These are phyloP conservation scores for Gossypium schwendimanii DNA, from an alignment of 441 rosid species.

Conservation along the genomic window DNA sequence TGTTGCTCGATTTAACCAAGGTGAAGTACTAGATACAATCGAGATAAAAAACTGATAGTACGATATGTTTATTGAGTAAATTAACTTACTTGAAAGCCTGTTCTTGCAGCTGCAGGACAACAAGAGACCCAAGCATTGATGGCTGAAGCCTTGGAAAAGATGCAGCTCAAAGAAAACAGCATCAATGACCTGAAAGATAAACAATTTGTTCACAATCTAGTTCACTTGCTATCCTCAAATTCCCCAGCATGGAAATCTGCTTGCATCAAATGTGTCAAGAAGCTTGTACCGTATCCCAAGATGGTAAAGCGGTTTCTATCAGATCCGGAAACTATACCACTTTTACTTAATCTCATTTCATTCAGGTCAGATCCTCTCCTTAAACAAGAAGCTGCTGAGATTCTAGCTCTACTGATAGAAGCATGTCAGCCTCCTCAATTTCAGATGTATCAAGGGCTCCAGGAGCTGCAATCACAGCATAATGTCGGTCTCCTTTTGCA, in stretches of 20 bases:
- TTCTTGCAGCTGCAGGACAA: conserved; percentile 28
- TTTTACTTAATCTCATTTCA: conserved; percentile 31
- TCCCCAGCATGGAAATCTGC: conserved; percentile 35
- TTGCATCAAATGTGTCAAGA: conserved; percentile 40
- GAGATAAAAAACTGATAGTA: neutral
- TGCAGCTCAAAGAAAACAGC: conserved; percentile 32
- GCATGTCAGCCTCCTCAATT: conserved; percentile 30
- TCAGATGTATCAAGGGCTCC: conserved; percentile 31
- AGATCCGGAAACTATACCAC: conserved; percentile 32
- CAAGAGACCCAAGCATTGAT: conserved; percentile 41
- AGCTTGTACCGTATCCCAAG: conserved; percentile 27
- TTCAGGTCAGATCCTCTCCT: conserved; percentile 28
- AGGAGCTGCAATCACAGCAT: conserved; percentile 42
- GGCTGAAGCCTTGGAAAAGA: conserved; percentile 39
- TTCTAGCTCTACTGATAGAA: conserved; percentile 33
- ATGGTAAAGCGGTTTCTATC: conserved; percentile 32
- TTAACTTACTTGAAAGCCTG: conserved; percentile 3
- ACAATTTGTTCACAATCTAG: conserved; percentile 31
- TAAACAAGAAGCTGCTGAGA: conserved; percentile 41
- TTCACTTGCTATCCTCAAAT: conserved; percentile 40
- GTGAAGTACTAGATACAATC: conserved; percentile 14
- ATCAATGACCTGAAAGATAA: conserved; percentile 30
- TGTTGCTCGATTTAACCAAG: conserved; percentile 40
- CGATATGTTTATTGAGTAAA: neutral
- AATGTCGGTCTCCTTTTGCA: conserved; percentile 36